These are phyloP conservation scores for Botrytis fragariae DNA, from an alignment of 2,329 filamentous ascomycete species.

Conservation along the genomic window DNA sequence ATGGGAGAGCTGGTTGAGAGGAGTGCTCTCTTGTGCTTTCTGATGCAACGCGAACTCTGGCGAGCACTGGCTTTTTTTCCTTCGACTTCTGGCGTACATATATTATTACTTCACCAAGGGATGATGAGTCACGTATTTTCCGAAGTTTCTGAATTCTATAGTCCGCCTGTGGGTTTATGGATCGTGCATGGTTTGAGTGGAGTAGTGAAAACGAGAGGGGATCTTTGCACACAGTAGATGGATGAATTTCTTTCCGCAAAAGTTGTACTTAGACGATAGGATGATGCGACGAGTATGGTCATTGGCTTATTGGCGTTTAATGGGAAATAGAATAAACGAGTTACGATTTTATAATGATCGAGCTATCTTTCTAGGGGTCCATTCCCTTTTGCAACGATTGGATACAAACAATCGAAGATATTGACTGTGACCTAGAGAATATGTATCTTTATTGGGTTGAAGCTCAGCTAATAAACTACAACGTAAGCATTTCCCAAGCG, in stretches of 20 bases:
- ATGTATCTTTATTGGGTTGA: not conserved
- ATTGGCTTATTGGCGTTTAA: slow-evolving; percentile 14
- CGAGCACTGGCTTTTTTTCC: slow-evolving; percentile 9
- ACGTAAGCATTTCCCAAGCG: not conserved
- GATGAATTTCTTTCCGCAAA: slow-evolving; percentile 16
- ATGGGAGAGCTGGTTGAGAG: slow-evolving; percentile 16
- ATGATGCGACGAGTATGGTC: slow-evolving; percentile 5
- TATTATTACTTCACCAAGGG: slow-evolving; percentile 12
- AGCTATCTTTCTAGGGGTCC: not conserved
- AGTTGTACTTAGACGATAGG: slow-evolving; percentile 16
- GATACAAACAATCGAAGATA: not conserved
- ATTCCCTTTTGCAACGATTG: not conserved
- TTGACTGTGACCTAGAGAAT: not conserved
- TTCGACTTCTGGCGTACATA: slow-evolving; percentile 20
- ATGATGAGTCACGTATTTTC: not conserved
- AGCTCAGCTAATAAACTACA: not conserved
- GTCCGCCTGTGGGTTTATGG: not conserved
- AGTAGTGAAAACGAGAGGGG: not conserved
- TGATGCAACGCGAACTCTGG: slow-evolving; percentile 16
- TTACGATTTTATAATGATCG: slow-evolving; percentile 15
- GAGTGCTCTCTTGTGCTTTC: slow-evolving; percentile 16
- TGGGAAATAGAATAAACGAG: slow-evolving; percentile 18
- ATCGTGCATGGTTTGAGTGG: slow-evolving; percentile 9
- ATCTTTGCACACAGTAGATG: slow-evolving; percentile 10
- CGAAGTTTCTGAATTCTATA: not conserved